Evolutionary conservation across 345 rosid species (phyloP).

Genomic region (Eucalyptus viminalis): DNA sequence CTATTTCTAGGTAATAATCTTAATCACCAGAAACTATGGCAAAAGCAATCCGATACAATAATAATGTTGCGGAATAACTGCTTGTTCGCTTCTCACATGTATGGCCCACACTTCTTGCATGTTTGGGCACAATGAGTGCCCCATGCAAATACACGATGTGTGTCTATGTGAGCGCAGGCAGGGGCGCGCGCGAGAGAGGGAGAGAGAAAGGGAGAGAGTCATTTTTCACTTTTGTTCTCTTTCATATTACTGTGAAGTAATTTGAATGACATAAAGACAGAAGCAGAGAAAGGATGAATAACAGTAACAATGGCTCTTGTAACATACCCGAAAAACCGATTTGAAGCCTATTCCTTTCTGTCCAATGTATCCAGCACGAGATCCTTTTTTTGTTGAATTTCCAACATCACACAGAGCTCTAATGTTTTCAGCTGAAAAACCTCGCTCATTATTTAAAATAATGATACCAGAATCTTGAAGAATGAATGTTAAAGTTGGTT

Average conservation of each 20-base stretch:
- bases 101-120: background rate
- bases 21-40: background rate
- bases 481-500: conserved; percentile 80
- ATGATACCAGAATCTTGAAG: conserved; percentile 63
- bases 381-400: conserved; percentile 84
- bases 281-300: background rate
- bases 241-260: background rate
- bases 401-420: conserved; percentile 98
- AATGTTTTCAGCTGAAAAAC: conserved; percentile 77
- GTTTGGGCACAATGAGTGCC: background rate
- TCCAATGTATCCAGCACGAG: conserved; percentile 77
- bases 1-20: background rate
- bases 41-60: background rate
- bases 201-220: background rate
- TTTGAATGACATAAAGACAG: background rate
- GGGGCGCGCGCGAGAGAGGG: background rate
- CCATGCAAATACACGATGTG: background rate
- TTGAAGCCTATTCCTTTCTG: conserved; percentile 99
- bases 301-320: background rate
- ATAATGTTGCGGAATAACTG: background rate
- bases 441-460: conserved; percentile 82
- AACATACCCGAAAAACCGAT: conserved; percentile 91
- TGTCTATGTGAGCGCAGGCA: background rate
- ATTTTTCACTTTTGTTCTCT: background rate
- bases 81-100: background rate